Percentiles rank a stretch among this genome's conserved stretches.
phyloP scores from a whole-genome alignment of 2,329 filamentous ascomycete species.

The Basipetospora sp. region DNA sequence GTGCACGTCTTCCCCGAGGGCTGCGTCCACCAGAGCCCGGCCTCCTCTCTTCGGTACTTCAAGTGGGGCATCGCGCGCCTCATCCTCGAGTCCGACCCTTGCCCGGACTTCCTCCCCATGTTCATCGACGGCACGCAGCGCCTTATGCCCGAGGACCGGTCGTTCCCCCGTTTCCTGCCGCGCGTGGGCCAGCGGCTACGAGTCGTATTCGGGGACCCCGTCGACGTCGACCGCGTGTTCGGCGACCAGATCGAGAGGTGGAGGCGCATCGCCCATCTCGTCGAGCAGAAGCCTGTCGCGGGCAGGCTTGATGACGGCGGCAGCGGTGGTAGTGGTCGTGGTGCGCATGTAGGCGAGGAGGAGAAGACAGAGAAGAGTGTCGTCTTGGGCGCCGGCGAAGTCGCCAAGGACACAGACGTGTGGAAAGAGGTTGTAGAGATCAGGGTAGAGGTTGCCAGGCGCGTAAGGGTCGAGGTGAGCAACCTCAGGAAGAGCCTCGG shows the following conservation, averaged over 20 bases:
- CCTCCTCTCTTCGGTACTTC: constrained; percentile 80
- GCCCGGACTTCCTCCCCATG: constrained; percentile 80
- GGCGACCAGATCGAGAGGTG: constrained; percentile 63
- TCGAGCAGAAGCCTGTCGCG: neutral
- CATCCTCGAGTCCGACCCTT: constrained; percentile 76
- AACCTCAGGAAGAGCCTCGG: constrained; percentile 60
- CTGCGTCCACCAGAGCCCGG: constrained; percentile 74
- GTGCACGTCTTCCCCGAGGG: constrained; percentile 96
- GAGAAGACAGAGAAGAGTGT: no score
- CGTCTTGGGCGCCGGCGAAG: constrained; percentile 1
- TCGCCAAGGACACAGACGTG: constrained; percentile 46
- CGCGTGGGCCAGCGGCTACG: constrained; percentile 55
- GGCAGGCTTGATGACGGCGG: no score
- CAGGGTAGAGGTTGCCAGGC: constrained; percentile 62
- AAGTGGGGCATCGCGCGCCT: constrained; percentile 91
- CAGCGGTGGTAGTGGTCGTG: constrained; percentile 13
- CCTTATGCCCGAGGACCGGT: constrained; percentile 73
- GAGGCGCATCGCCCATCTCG: constrained; percentile 29
- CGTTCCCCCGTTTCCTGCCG: constrained; percentile 68
- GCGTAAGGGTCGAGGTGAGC: constrained; percentile 65
- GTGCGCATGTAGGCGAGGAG: neutral
- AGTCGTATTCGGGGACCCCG: constrained; percentile 63
- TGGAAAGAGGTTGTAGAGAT: constrained; percentile 57
- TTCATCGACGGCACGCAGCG: constrained; percentile 83
- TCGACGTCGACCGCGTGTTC: constrained; percentile 62